Percentiles rank a stretch among this genome's conserved stretches.
Conservation (phyloP, 2,329 filamentous ascomycete genomes). For the Neurospora sp. region DNA sequence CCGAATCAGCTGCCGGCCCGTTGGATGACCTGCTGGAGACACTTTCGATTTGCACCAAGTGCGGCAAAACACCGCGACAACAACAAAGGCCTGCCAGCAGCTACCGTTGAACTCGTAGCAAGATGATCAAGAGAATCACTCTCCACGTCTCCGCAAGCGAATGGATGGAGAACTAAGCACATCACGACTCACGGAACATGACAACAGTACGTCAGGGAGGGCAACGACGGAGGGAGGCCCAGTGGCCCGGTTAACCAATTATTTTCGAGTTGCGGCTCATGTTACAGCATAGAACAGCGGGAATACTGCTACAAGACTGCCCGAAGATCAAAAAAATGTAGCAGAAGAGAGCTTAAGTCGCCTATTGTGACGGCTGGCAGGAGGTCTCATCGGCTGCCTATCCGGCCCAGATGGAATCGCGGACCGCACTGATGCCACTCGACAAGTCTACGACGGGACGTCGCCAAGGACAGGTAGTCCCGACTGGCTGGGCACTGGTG, state of each 20-base stretch:
- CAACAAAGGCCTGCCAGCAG: not conserved
- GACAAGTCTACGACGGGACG: not conserved
- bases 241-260: not conserved
- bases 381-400: not conserved
- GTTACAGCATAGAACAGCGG: not conserved
- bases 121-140: not conserved
- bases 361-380: not conserved
- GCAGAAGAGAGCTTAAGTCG: not conserved
- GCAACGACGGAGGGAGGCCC: not conserved
- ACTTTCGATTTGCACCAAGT: not conserved
- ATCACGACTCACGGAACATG: not conserved
- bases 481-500: not conserved
- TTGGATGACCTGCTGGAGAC: no score
- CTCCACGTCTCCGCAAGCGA: not conserved
- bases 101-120: not conserved
- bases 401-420: not conserved
- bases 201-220: not conserved
- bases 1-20: no score
- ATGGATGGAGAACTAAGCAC: not conserved
- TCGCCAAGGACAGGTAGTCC: not conserved
- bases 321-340: not conserved
- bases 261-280: not conserved
- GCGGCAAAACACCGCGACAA: not conserved
- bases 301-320: not conserved
- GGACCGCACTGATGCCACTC: not conserved